Evolutionary conservation across 2,329 filamentous ascomycete species (phyloP).

Genomic region (Fusarium penzigii): DNA sequence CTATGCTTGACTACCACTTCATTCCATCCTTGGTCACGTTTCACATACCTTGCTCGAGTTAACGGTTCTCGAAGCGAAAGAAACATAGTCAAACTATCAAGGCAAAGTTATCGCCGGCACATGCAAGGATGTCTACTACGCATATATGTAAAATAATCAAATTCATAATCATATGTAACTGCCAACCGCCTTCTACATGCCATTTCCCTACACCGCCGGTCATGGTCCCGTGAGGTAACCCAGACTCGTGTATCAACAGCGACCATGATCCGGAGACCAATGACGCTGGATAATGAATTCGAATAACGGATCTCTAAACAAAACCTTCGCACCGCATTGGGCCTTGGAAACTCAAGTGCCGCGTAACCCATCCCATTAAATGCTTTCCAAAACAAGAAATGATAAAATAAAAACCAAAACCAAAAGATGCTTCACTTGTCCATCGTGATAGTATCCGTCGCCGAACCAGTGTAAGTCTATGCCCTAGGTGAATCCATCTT

Average conservation of each 20-base stretch:
- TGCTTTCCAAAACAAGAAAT: slow-evolving; percentile 2
- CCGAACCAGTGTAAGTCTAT: slow-evolving; percentile 23
- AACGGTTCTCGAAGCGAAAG: no score
- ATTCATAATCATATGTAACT: slow-evolving; percentile 19
- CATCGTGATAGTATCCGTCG: slow-evolving; percentile 17
- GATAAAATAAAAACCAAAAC: not conserved
- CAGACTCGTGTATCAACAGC: slow-evolving; percentile 15
- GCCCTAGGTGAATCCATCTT: slow-evolving; percentile 19
- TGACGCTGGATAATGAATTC: slow-evolving; percentile 15
- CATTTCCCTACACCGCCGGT: slow-evolving; percentile 27
- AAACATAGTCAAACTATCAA: no score
- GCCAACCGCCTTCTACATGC: slow-evolving; percentile 10
- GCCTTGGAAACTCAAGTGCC: slow-evolving; percentile 14
- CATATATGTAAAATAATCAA: slow-evolving; percentile 1
- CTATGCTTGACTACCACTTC: no score
- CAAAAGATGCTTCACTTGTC: slow-evolving; percentile 14
- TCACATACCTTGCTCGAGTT: no score
- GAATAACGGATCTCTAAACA: slow-evolving; percentile 7
- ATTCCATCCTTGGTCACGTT: no score
- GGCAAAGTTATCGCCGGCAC: no score
- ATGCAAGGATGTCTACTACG: not conserved
- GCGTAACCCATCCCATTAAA: slow-evolving; percentile 23
- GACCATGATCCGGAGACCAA: not conserved
- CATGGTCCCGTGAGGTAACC: slow-evolving; percentile 26
- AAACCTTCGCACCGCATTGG: slow-evolving; percentile 4